phyloP scores from a whole-genome alignment of 176 grass and related monocot species.

The Cenchrus fungigraminus region DNA sequence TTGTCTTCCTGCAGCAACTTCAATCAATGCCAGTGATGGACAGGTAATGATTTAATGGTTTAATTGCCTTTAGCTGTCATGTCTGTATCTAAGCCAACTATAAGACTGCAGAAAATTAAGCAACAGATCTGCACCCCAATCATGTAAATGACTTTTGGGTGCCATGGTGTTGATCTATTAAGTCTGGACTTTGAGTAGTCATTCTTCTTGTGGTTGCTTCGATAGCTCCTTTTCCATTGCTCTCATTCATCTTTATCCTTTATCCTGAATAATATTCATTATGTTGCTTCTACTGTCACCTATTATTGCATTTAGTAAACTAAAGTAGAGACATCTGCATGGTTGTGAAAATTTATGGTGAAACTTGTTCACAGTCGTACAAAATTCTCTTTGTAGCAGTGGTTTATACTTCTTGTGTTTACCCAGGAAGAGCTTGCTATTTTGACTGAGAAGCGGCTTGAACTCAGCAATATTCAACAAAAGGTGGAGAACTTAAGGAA shows the following conservation, averaged over 20 bases:
- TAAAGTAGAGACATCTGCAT: constrained; percentile 12
- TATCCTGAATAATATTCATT: constrained; percentile 12
- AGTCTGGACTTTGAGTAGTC: constrained; percentile 5
- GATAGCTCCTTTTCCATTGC: constrained; percentile 3
- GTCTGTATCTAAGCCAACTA: neutral
- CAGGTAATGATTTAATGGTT: constrained; percentile 38
- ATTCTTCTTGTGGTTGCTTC: constrained; percentile 21
- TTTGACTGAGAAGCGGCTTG: constrained; percentile 61
- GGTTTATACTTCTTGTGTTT: constrained; percentile 38
- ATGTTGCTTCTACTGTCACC: constrained; percentile 30
- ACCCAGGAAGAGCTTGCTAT: constrained; percentile 58
- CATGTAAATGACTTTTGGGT: constrained; percentile 15
- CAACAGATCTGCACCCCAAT: neutral
- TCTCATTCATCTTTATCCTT: constrained; percentile 12
- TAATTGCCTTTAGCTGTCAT: neutral
- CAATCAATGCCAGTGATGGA: constrained; percentile 32
- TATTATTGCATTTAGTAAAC: constrained; percentile 5
- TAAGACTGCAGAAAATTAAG: neutral
- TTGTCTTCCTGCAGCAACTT: constrained; percentile 32
- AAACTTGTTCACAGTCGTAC: constrained; percentile 4
- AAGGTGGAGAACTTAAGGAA: constrained; percentile 51
- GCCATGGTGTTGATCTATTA: constrained; percentile 38
- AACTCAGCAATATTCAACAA: constrained; percentile 61
- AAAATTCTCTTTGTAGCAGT: constrained; percentile 1
- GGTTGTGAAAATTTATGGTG: neutral